phyloP scores from a whole-genome alignment of 2,329 filamentous ascomycete species.

The Aspergillus chevalieri region DNA sequence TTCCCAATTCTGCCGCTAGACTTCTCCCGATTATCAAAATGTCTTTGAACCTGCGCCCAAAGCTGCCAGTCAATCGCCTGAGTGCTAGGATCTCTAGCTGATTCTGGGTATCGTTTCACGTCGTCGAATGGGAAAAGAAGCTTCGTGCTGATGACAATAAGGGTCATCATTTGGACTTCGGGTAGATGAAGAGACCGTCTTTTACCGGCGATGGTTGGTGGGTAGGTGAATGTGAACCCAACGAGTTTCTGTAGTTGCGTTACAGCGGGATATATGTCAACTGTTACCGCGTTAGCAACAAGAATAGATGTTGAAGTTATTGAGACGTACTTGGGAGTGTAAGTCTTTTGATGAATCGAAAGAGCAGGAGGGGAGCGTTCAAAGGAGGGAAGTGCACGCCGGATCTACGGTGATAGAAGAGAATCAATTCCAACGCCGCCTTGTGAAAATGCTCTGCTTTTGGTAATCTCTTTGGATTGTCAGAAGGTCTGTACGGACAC shows the following conservation, averaged over 20 bases:
- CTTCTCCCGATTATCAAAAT: conserved; percentile 28
- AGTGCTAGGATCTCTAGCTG: conserved; percentile 50
- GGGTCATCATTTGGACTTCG: conserved; percentile 65
- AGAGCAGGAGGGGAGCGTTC: conserved; percentile 62
- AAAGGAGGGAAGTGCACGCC: conserved; percentile 66
- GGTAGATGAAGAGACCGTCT: conserved; percentile 53
- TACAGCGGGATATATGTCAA: conserved; percentile 46
- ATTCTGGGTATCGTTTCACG: conserved; percentile 45
- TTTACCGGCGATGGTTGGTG: conserved; percentile 34
- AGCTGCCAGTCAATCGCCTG: conserved; percentile 64
- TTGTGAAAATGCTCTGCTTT: conserved; percentile 57
- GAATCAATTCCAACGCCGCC: conserved; percentile 55
- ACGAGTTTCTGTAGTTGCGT: conserved; percentile 52
- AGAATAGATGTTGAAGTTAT: neutral
- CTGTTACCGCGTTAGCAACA: conserved; percentile 12
- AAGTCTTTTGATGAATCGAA: conserved; percentile 64
- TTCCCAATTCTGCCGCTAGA: conserved; percentile 33
- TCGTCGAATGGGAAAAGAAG: conserved; percentile 69
- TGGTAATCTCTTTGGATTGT: conserved; percentile 31
- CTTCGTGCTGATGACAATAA: conserved; percentile 71
- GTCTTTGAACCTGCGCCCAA: conserved; percentile 56
- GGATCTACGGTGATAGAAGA: conserved; percentile 62
- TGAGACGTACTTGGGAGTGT: conserved; percentile 61
- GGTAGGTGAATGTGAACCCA: conserved; percentile 53
- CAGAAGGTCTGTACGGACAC: neutral